These are phyloP conservation scores for Macaranga tanarius DNA, from an alignment of 441 rosid species.

Conservation along the genomic window DNA sequence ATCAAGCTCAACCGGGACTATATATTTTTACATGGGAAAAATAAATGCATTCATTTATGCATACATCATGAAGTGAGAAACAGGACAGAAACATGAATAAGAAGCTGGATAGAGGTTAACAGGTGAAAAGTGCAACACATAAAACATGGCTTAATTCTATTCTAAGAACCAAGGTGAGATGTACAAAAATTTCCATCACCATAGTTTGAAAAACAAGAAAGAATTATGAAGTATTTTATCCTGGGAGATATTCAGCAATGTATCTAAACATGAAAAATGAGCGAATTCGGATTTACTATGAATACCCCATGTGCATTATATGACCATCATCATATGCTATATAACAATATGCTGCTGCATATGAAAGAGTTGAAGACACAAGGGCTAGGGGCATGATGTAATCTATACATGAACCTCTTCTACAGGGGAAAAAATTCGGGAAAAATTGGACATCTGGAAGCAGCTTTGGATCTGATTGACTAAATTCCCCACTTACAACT, in stretches of 20 bases:
- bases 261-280: background rate
- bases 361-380: constrained; percentile 16
- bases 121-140: background rate
- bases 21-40: too few species aligned
- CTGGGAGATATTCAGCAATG: background rate
- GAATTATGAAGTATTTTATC: too few species aligned
- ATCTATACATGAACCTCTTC: constrained; percentile 33
- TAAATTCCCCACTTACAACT: constrained; percentile 30
- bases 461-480: constrained; percentile 19
- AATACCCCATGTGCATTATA: constrained; percentile 16
- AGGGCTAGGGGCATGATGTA: constrained; percentile 14
- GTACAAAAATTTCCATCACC: background rate
- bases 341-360: constrained; percentile 12
- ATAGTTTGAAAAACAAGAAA: background rate
- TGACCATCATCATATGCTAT: constrained; percentile 21
- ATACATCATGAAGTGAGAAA: too few species aligned
- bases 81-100: too few species aligned
- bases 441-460: constrained; percentile 14
- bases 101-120: background rate
- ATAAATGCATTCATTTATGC: too few species aligned
- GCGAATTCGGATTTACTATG: background rate
- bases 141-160: too few species aligned
- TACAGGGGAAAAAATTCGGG: constrained; percentile 14
- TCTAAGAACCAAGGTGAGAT: too few species aligned
- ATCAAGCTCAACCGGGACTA: too few species aligned